Conservation (phyloP, 2,329 filamentous ascomycete species). For the Colletotrichum cordylinicola region DNA sequence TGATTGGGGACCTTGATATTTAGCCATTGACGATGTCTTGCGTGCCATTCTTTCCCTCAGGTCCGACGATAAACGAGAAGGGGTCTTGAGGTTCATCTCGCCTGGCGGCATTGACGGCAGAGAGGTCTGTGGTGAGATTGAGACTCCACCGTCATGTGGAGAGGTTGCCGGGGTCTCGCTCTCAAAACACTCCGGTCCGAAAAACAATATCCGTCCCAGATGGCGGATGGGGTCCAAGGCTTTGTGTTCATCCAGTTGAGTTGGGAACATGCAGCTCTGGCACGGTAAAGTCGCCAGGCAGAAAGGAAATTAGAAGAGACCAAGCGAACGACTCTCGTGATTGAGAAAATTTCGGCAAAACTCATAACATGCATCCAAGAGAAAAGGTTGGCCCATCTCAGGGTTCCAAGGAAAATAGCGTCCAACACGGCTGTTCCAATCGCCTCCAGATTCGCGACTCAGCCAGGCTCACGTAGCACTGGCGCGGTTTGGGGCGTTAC, state of each 20-base stretch:
- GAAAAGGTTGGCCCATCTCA: not conserved
- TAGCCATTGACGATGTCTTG: not conserved
- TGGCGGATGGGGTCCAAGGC: not conserved
- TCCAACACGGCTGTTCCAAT: not conserved
- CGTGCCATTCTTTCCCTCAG: not conserved
- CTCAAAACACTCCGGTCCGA: not conserved
- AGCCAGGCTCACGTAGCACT: not conserved
- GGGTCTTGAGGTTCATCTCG: not conserved
- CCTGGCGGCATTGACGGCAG: not conserved
- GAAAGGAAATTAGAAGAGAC: not conserved
- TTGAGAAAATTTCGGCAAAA: not conserved
- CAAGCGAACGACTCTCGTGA: not conserved
- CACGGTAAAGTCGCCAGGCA: not conserved
- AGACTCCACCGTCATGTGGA: not conserved
- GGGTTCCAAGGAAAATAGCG: not conserved
- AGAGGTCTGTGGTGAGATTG: not conserved
- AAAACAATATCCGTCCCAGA: not conserved
- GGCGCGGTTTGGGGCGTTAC: not conserved
- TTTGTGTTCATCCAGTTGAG: not conserved
- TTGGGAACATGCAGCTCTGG: not conserved
- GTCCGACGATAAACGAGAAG: not conserved
- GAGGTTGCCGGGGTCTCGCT: not conserved
- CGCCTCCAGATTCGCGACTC: not conserved
- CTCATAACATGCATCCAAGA: not conserved
- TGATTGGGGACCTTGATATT: not conserved